Evolutionary conservation across 192 early-diverging fungal genomes (phyloP), one percentile per base, ranked within the genome.

Genomic region (Rhizoclosmatium sp.): DNA sequence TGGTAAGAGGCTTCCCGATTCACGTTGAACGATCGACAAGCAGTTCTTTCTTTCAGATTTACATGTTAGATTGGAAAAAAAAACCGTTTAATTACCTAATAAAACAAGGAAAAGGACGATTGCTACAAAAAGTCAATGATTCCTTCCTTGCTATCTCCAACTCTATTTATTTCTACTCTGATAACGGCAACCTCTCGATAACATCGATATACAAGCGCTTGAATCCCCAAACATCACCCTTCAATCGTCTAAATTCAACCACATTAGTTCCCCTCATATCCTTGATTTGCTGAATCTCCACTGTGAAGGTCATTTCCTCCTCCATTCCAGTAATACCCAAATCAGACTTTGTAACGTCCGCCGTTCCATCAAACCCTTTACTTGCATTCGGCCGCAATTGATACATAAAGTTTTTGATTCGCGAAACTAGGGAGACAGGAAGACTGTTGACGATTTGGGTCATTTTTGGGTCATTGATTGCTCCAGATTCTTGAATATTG

Each of bases 241-340:
- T 73, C 19, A 67, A 21, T 41, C 79, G n/a, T 4, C 58, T 51
- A 44, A 80, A 80, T 31, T 80, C 79, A 5, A 80, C 79, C 5
- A 86, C 84, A 79, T 74, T 79, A 19, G 85, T 70, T 5, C 86
- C 85, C 14, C 74, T 80, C 46, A 97, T 79, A 75, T 98, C 96
- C 87, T 95, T 94, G 82, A 98, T 93, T 72, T 89, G 89, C 82
- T 96, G 95, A 59, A 98, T 79, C 87, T 96, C 95, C 31, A 98
- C 91, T 19, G 89, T 90, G 81, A 97, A 92, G 46, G 93, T 91
- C 44, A 98, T 91, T 84, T 97, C 96, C 23, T 93, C 93, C 40
- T 93, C 94, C 76, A 78, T 70, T 40, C 76, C 65, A 3, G 23
- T 78, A 41, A 78, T 5, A 19, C 59, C 73, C 12, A n/a, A n/a